A percentile compares a stretch with the other conserved stretches of the same genome.
Evolutionary conservation across 2,329 filamentous ascomycete species (phyloP).

Genomic region (Ceratocystis papillata): DNA sequence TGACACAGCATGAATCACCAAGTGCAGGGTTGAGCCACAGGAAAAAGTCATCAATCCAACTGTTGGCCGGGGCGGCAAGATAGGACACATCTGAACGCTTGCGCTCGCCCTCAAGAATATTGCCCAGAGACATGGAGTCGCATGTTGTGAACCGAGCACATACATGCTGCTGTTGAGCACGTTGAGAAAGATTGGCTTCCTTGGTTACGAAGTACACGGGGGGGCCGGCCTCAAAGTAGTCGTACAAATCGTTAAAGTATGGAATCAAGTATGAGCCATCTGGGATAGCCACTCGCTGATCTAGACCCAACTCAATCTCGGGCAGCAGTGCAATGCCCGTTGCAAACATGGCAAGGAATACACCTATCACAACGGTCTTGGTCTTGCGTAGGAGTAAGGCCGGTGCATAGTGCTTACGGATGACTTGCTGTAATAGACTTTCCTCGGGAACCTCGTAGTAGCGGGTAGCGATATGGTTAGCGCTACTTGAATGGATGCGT

Average conservation of each 20-base stretch:
- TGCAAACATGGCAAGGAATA: constrained; percentile 82
- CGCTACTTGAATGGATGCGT: constrained; percentile 52
- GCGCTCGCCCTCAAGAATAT: constrained; percentile 85
- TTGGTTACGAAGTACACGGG: constrained; percentile 93
- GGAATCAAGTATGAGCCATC: constrained; percentile 88
- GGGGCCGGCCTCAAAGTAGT: constrained; percentile 81
- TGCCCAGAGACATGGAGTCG: constrained; percentile 69
- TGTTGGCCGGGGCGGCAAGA: constrained; percentile 77
- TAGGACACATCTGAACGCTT: constrained; percentile 82
- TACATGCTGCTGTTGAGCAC: constrained; percentile 68
- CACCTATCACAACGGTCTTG: constrained; percentile 62
- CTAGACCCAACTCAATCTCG: constrained; percentile 72
- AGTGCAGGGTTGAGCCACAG: constrained; percentile 87
- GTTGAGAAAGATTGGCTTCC: constrained; percentile 65
- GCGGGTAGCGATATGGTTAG: constrained; percentile 37
- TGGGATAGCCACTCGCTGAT: constrained; percentile 89
- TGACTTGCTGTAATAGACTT: constrained; percentile 71
- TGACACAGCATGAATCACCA: constrained; percentile 58
- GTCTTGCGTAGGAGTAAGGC: constrained; percentile 66
- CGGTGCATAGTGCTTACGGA: constrained; percentile 81
- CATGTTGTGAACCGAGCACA: constrained; percentile 90
- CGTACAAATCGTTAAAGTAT: constrained; percentile 93
- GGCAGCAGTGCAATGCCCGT: constrained; percentile 77
- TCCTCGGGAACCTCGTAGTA: constrained; percentile 72
- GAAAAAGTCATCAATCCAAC: constrained; percentile 95